Base-by-base conservation (phyloP, 164 flowering plant genomes). In the Macadamia integrifolia region DNA sequence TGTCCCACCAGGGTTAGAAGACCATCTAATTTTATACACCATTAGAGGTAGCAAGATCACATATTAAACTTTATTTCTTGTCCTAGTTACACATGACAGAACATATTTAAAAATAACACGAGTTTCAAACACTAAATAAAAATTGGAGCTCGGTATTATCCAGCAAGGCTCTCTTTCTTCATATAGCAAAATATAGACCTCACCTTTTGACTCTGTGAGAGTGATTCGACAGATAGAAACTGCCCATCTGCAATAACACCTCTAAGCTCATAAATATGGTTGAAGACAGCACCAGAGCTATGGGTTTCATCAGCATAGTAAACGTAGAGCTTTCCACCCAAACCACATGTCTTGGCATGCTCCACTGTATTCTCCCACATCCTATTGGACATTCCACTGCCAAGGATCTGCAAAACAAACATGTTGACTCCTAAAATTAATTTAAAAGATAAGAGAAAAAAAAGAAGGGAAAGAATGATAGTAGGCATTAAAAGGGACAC, bases 341-440 rank as follows among this genome's bases (percentile, higher is more conserved):
- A 58, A 11, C 76, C 79, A 71, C 90, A 86, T 0, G 87, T 86
- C 77, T 81, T 86, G 11, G 88, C 88, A 72, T 86, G 88, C 66
- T 86, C 87, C 62, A 85, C 81, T 7, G 86, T 81, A 60, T 80
- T 85, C 69, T 84, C 90, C 90, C 90, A 86, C 87, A 81, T 82
- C 61, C 85, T 84, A 68, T 84, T 82, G 15, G 89, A 82, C 90
- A 84, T 83, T 68, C 85, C 88, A 71, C 86, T 82, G 29, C 87
- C 88, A 30, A 84, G 83, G 42, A 85, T 77, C 88, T 84, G 35
- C 12, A 72, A 5, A 49, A 68, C 29, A 29, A 14, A 17, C 48
- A 13, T 28, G 58, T 30, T 12, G 56, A 42, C 14, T 9, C 50
- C 8, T 17, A 62, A n/a, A 48, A 42, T 6, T 40, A 12, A 14